A percentile compares a stretch with the other conserved stretches of the same genome.
phyloP scores from a whole-genome alignment of 2,329 filamentous ascomycete species.

The Grosmannia clavigera region DNA sequence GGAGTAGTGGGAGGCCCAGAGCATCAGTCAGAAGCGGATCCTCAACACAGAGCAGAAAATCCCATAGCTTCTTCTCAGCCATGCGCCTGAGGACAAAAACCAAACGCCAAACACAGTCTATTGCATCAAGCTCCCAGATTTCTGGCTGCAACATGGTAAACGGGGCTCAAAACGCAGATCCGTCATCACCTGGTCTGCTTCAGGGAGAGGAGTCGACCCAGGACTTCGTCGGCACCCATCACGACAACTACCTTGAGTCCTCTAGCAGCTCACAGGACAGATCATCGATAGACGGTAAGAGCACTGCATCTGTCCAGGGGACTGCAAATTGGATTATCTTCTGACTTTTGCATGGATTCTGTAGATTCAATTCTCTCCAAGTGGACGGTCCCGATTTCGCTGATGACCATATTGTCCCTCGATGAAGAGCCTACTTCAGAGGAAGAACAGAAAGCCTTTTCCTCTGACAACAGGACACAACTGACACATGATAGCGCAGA shows the following conservation, averaged over 20 bases:
- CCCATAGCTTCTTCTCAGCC: constrained; percentile 31
- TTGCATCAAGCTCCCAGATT: background rate
- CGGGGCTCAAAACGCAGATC: background rate
- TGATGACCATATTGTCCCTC: constrained; percentile 10
- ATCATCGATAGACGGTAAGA: constrained; percentile 9
- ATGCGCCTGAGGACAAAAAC: constrained; percentile 15
- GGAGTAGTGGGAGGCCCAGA: constrained; percentile 20
- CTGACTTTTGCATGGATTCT: background rate
- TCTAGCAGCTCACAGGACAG: constrained; percentile 8
- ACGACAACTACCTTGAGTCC: constrained; percentile 1
- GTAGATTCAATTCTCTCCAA: constrained; percentile 33
- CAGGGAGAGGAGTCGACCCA: background rate
- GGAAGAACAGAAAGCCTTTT: background rate
- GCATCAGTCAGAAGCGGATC: constrained; percentile 31
- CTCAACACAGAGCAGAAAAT: constrained; percentile 26
- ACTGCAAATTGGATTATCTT: background rate
- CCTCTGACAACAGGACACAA: background rate
- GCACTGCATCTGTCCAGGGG: too few relatives aligned
- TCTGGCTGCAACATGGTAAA: background rate
- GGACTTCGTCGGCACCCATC: background rate
- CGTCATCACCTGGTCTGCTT: constrained; percentile 1
- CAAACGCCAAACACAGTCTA: background rate
- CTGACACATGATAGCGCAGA: background rate
- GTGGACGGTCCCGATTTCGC: constrained; percentile 20
- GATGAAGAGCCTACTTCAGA: constrained; percentile 6